These are phyloP conservation scores for Aspergillus saccharolyticus DNA, from an alignment of 495 filamentous ascomycete species.

Conservation along the genomic window DNA sequence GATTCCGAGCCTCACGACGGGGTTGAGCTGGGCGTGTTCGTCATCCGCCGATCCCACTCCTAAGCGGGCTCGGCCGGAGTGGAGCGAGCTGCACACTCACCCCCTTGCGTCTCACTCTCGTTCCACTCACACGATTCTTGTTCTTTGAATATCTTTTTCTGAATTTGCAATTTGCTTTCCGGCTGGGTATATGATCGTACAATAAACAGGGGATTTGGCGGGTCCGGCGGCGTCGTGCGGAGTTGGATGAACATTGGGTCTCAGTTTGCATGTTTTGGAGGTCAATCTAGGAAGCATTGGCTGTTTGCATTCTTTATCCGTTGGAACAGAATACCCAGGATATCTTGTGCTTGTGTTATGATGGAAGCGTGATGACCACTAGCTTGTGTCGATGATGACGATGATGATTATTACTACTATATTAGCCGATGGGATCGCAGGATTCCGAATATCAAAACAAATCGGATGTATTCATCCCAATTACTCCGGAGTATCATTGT, in stretches of 20 bases:
- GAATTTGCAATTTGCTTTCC: neutral
- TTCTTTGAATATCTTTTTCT: conserved; percentile 3
- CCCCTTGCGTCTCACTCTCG: conserved; percentile 3
- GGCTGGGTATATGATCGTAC: conserved; percentile 11
- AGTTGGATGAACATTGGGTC: conserved; percentile 4
- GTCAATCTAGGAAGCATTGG: conserved; percentile 4
- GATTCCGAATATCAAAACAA: neutral
- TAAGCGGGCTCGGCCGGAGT: conserved; percentile 15
- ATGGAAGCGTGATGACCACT: conserved; percentile 27
- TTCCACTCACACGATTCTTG: conserved; percentile 9
- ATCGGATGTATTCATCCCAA: neutral
- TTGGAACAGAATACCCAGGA: conserved; percentile 36
- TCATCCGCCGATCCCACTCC: conserved; percentile 47
- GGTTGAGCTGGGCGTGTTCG: conserved; percentile 60
- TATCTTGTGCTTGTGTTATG: conserved; percentile 26
- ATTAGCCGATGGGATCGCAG: conserved; percentile 16
- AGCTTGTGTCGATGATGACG: conserved; percentile 4
- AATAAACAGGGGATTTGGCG: conserved; percentile 11
- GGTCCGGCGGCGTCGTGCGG: conserved; percentile 16
- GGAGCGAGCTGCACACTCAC: conserved; percentile 1
- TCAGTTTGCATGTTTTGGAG: conserved; percentile 12
- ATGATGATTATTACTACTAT: conserved; percentile 1
- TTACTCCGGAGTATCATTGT: too few species aligned
- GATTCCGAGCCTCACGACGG: conserved; percentile 42
- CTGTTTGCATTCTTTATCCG: conserved; percentile 14